Evolutionary conservation across 306 rosid genomes (phyloP).

Genomic region (Abrus pulchellus): DNA sequence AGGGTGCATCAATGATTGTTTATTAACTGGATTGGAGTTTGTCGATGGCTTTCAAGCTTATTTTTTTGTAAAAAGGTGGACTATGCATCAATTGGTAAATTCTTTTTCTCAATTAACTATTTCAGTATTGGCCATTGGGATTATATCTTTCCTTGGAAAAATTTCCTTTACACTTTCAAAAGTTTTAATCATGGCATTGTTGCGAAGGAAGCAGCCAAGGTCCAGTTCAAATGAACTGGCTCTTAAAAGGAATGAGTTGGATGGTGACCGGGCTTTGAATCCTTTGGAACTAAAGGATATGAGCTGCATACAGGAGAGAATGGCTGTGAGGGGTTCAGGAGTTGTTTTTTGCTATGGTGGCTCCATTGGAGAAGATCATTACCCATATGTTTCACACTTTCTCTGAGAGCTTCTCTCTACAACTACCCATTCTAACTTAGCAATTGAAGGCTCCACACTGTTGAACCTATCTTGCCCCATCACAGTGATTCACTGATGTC

Average conservation of each 20-base stretch:
- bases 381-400: neutral
- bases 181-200: conserved; percentile 30
- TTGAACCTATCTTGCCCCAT: conserved; percentile 7
- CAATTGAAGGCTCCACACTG: conserved; percentile 34
- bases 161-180: conserved; percentile 24
- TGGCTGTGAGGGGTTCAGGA: conserved; percentile 26
- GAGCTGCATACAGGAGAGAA: conserved; percentile 24
- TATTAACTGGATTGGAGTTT: conserved; percentile 91
- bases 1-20: conserved; percentile 86
- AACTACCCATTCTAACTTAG: conserved; percentile 19
- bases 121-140: conserved; percentile 15
- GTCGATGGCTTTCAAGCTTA: conserved; percentile 85
- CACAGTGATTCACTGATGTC: conserved; percentile 13
- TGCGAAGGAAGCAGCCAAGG: conserved; percentile 38
- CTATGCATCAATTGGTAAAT: conserved; percentile 95
- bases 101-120: conserved; percentile 42
- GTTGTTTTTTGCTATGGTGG: conserved; percentile 12
- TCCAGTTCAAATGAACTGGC: conserved; percentile 42
- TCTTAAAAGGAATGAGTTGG: conserved; percentile 35
- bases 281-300: conserved; percentile 36
- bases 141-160: conserved; percentile 37
- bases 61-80: conserved; percentile 93
- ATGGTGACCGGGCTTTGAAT: conserved; percentile 40
- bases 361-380: conserved; percentile 29
- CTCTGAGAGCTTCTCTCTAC: conserved; percentile 25